A percentile compares a stretch with the other conserved stretches of the same genome.
These are phyloP conservation scores for Nicotiana obtusifolia DNA, from an alignment of 257 asterid species.

Conservation along the genomic window DNA sequence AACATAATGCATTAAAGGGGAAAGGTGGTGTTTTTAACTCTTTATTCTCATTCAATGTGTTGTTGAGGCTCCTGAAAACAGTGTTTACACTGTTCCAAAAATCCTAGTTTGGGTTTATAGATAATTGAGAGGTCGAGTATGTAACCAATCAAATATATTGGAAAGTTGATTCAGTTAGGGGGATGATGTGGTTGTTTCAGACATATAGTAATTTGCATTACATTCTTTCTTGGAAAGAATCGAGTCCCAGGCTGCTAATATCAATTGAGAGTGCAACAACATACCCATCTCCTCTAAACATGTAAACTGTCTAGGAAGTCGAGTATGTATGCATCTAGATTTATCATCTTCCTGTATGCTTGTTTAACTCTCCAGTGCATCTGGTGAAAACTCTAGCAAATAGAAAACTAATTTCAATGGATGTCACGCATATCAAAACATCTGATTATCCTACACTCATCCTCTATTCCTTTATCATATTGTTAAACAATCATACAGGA, in stretches of 20 bases:
- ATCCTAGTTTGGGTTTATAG: background rate
- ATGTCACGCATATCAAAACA: background rate
- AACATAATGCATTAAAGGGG: background rate
- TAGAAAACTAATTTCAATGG: background rate
- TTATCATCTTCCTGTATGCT: background rate
- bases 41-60: background rate
- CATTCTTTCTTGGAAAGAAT: background rate
- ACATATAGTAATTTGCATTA: background rate
- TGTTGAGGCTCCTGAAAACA: background rate
- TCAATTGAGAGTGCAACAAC: background rate
- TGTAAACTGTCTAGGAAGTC: background rate
- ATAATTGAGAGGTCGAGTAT: background rate
- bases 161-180: background rate
- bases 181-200: background rate
- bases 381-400: background rate
- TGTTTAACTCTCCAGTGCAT: background rate
- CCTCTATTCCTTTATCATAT: background rate
- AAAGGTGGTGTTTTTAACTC: background rate
- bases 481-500: background rate
- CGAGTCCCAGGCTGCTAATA: background rate
- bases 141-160: background rate
- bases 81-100: background rate
- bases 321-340: background rate
- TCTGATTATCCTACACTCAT: background rate
- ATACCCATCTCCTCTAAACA: background rate